Evolutionary conservation across 1,284 basidiomycete genomes (phyloP).

Genomic region (Puccinia novopanici): DNA sequence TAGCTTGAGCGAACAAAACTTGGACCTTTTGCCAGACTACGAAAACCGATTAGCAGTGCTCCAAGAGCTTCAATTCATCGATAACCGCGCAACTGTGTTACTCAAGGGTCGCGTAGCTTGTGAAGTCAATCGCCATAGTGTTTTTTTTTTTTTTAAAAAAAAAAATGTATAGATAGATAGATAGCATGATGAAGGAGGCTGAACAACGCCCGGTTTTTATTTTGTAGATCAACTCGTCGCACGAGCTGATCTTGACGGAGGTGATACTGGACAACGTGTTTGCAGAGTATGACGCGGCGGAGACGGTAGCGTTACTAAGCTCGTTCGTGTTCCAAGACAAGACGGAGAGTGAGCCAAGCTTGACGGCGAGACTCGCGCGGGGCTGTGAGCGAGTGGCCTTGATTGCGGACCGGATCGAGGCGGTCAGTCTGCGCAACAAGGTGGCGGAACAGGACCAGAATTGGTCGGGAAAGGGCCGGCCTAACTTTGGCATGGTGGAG

Average conservation of each 20-base stretch:
- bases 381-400: constrained; percentile 76
- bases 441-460: constrained; percentile 77
- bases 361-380: constrained; percentile 74
- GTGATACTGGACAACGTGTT: constrained; percentile 94
- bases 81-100: constrained; percentile 88
- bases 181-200: background rate
- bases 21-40: constrained; percentile 95
- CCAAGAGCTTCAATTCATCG: constrained; percentile 86
- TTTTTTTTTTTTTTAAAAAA: background rate
- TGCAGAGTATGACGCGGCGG: constrained; percentile 84
- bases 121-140: constrained; percentile 67
- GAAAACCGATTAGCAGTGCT: constrained; percentile 89
- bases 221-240: constrained; percentile 87
- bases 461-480: constrained; percentile 59
- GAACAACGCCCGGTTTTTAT: background rate
- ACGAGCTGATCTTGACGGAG: constrained; percentile 92
- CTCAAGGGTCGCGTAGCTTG: constrained; percentile 97
- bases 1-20: constrained; percentile 84
- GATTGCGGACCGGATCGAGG: constrained; percentile 79
- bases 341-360: constrained; percentile 78
- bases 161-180: background rate
- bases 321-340: constrained; percentile 98
- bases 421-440: constrained; percentile 75
- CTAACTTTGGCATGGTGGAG: constrained; percentile 87
- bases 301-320: constrained; percentile 94